Base-by-base conservation (phyloP, 108 stramenopile species). In the Fragilaria radians region DNA sequence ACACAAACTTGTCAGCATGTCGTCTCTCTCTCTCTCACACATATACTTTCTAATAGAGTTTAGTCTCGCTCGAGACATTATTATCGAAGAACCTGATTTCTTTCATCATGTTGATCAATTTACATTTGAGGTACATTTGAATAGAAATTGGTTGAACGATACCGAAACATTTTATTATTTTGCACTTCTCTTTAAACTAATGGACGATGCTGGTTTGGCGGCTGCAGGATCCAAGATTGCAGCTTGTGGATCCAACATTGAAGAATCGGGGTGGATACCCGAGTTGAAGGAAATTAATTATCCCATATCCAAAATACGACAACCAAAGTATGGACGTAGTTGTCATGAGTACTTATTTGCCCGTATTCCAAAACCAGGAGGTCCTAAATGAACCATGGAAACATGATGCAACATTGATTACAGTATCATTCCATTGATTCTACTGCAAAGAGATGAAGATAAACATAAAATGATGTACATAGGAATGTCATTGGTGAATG, bases 201-300 rank as follows among this genome's bases (percentile, higher is more conserved):
- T 85, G 51, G 83, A 85, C 52, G 83, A 85, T 36, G 83, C 83
- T 42, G 83, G 83, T 11, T 81, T 85, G 48, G 21, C 45, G 4
- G 22, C 79, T 55, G 68, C 66, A 28, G 74, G 76, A 65, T 60
- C 57, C 0, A 31, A 18, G 26, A 48, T 78, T 4, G 69, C 70
- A 66, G 77, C 72, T 2, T 78, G 77, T 22, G 51, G 21, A 11
- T 11, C 11, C 42, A 45, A 45, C 14, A 14, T 14, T 17, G 14
- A 45, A 45, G 14, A 45, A 45, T n/a, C n/a, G n/a, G 42, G 42
- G 18, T 45, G 42, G 11, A 45, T 45, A 18, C 11, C 11, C 14
- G 42, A 45, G 42, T 17, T 45, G 11, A 18, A 18, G 18, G 42
- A 45, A 18, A 45, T 45, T 11, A 45, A 45, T 17, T 45, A 45